Evolutionary conservation across 768 basidiomycete species (phyloP).

Genomic region (Russula brevipes): DNA sequence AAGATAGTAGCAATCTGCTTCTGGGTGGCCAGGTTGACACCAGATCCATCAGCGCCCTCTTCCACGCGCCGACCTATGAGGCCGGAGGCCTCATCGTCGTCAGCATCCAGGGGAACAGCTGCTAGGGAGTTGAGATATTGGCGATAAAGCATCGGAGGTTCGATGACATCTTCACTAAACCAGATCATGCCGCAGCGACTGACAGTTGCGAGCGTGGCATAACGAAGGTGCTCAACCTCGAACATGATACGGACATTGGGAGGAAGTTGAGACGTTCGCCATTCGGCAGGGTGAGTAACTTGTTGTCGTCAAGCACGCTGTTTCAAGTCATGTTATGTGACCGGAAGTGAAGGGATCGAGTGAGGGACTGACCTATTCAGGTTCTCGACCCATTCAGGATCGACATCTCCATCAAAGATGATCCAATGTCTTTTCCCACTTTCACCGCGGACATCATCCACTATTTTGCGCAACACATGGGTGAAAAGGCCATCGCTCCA

Average conservation of each 20-base stretch:
- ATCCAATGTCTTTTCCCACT: constrained; percentile 98
- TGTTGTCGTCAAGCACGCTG: constrained; percentile 99
- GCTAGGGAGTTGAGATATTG: constrained; percentile 80
- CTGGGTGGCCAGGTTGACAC: constrained; percentile 65
- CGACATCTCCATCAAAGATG: constrained; percentile 98
- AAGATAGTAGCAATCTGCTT: constrained; percentile 68
- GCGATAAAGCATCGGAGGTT: constrained; percentile 85
- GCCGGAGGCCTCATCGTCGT: constrained; percentile 76
- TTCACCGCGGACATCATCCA: constrained; percentile 97
- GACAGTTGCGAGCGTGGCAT: constrained; percentile 96
- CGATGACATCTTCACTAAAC: constrained; percentile 97
- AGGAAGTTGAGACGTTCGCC: constrained; percentile 97
- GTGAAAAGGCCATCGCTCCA: constrained; percentile 99
- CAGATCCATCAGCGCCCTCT: constrained; percentile 42
- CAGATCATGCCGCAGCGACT: constrained; percentile 99
- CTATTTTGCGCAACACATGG: constrained; percentile 93
- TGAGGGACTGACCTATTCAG: constrained; percentile 73
- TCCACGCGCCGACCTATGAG: constrained; percentile 58
- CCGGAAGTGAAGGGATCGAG: not conserved
- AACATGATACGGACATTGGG: constrained; percentile 99
- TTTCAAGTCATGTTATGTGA: constrained; percentile 2
- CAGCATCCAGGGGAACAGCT: constrained; percentile 72
- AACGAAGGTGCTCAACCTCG: constrained; percentile 95
- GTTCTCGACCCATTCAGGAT: constrained; percentile 99
- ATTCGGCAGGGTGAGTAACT: constrained; percentile 92